Evolutionary conservation across 495 filamentous ascomycete species (phyloP).

Genomic region (Xylaria sp.): DNA sequence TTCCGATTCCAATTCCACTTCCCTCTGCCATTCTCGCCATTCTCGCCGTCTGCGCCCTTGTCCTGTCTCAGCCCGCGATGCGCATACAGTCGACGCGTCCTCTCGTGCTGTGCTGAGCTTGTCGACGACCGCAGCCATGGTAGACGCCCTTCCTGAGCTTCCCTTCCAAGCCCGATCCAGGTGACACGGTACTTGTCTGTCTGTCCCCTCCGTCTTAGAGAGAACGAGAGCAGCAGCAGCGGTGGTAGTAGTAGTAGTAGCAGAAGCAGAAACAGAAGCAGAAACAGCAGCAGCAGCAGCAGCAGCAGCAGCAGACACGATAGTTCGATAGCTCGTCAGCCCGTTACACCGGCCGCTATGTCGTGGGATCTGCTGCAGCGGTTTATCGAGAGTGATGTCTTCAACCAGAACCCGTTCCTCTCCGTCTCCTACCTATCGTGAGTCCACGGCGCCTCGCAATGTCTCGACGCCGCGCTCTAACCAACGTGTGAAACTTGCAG

Average conservation of each 20-base stretch:
- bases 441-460: constrained; percentile 43
- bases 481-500: constrained; percentile 49
- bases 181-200: constrained; percentile 27
- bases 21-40: constrained; percentile 22
- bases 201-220: constrained; percentile 18
- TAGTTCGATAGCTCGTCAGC: no score
- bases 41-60: constrained; percentile 10
- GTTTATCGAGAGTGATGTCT: constrained; percentile 82
- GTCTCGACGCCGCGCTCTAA: constrained; percentile 23
- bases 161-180: constrained; percentile 28
- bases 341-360: constrained; percentile 39
- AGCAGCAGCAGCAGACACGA: constrained; percentile 11
- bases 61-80: constrained; percentile 22
- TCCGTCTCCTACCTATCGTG: constrained; percentile 80
- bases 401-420: constrained; percentile 80
- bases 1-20: constrained; percentile 26
- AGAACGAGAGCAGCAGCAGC: constrained; percentile 24
- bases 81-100: constrained; percentile 22
- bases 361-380: constrained; percentile 73
- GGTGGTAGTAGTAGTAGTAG: no score
- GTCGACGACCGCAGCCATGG: constrained; percentile 31
- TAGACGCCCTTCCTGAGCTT: constrained; percentile 28
- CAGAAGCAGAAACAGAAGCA: no score
- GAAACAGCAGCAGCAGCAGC: no score
- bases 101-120: constrained; percentile 25